Base-by-base conservation (phyloP, 1,284 basidiomycete genomes). In the Cutaneotrichosporon dermatis region DNA sequence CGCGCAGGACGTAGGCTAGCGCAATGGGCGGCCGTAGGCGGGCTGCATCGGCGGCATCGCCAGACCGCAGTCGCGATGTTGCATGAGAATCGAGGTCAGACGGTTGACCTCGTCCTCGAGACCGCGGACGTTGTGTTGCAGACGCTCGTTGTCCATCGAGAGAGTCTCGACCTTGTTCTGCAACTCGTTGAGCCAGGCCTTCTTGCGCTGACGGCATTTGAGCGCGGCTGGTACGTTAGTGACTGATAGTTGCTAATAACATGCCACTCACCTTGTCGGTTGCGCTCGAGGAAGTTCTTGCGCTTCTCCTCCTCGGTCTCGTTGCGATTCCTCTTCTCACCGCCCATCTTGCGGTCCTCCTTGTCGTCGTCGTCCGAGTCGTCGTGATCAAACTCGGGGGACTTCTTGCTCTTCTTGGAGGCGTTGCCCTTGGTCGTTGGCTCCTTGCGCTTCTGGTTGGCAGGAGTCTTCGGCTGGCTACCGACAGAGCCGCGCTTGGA, bases 131-230 rank as follows among this genome's bases (percentile, higher is more conserved):
- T 82, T 83, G 48, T 77, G 74, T 52, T 82, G 80, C 34, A 99
- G 85, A n/a, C 91, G 86, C 76, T 98, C 93, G 77, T 99, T 99
- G 79, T 98, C 95, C 66, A 88, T 86, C 36, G 84, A 82, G 36
- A 98, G 83, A 66, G 84, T 90, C 75, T 98, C 94, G 74, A 94
- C 91, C 73, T 95, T 95, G 55, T 88, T 86, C 78, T 99, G 95
- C 15, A 99, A 82, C 66, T 92, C 88, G 33, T 87, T 83, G 34
- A 98, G 84, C 95, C 96, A 99, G 6, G 92, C 92, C 79, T 99
- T 99, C 79, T 99, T 99, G 58, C 95, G 87, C 76, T 99, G 95
- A 43, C 95, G 90, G 78, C 96, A 99, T 80, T 99, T 99, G 71
- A 98, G 85, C 4, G 95, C 95, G 60, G 95, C 95, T n/a, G n/a